Conservation (phyloP, 306 rosid species). For the Castanea crenata region DNA sequence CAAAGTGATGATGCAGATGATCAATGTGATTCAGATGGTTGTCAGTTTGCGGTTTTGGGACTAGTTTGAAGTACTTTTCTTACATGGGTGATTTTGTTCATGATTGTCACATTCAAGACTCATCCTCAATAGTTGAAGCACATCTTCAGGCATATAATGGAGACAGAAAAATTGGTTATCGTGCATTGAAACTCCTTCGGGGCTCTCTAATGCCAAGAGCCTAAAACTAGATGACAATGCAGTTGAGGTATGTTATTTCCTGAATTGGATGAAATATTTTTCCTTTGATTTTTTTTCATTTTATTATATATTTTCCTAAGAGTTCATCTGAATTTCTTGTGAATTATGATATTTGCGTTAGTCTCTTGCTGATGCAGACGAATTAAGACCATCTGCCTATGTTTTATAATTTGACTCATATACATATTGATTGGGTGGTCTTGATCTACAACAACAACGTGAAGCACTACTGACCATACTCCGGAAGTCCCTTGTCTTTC, state of each 20-base stretch:
- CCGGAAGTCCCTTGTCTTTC: not conserved
- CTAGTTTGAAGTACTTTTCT: not conserved
- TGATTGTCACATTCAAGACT: not conserved
- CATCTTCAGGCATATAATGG: not conserved
- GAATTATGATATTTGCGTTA: not conserved
- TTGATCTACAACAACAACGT: not conserved
- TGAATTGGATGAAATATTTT: too few species aligned
- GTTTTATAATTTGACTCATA: not conserved
- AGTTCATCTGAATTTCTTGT: not conserved
- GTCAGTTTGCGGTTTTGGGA: not conserved
- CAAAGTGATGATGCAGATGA: not conserved
- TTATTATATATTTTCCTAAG: not conserved
- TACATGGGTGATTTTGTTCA: not conserved
- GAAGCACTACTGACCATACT: not conserved
- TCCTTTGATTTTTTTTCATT: not conserved
- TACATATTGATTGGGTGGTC: not conserved
- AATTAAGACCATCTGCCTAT: not conserved
- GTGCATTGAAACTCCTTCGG: not conserved
- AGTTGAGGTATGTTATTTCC: not conserved
- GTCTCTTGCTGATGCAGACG: not conserved
- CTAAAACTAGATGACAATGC: not conserved
- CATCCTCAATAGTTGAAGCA: not conserved
- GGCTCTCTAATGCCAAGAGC: not conserved
- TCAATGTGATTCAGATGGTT: not conserved
- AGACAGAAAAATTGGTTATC: not conserved